Conservation (phyloP, 805 yeast genomes). For the Ogataea parapolymorpha region DNA sequence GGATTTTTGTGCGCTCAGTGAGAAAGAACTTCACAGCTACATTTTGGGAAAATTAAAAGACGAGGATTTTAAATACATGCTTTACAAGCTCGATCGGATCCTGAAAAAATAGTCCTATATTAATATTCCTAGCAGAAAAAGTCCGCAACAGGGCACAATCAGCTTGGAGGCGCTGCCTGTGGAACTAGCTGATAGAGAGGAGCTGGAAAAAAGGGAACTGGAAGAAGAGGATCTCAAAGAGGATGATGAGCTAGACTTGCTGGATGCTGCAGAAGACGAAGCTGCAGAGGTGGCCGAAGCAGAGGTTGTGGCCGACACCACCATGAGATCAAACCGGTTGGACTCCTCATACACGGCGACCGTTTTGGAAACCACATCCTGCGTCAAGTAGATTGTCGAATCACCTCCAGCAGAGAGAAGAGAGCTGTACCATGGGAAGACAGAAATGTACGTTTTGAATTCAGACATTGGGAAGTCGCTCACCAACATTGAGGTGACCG, state of each 20-base stretch:
- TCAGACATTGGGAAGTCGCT: conserved; percentile 32
- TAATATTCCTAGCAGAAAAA: conserved; percentile 1
- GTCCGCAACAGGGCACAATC: conserved; percentile 8
- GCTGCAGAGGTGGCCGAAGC: background rate
- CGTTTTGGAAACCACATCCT: conserved; percentile 25
- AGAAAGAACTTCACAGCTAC: conserved; percentile 12
- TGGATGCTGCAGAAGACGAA: background rate
- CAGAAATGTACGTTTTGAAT: conserved; percentile 30
- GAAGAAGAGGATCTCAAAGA: no score
- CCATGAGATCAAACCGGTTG: background rate
- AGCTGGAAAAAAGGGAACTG: background rate
- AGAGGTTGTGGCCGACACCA: background rate
- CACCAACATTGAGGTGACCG: conserved; percentile 25
- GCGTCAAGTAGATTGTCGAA: conserved; percentile 29
- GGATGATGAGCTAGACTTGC: background rate
- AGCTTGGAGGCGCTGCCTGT: conserved; percentile 8
- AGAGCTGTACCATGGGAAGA: conserved; percentile 35
- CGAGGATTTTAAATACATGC: conserved; percentile 15
- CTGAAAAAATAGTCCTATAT: conserved; percentile 10
- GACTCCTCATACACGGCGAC: conserved; percentile 9
- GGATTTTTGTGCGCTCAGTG: conserved; percentile 8
- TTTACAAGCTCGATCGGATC: conserved; percentile 11
- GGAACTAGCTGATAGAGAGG: background rate
- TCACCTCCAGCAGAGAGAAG: conserved; percentile 24
- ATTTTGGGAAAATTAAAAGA: conserved; percentile 13